Conservation (phyloP, 108 stramenopile genomes). For the Fragilaria crotonensis region DNA sequence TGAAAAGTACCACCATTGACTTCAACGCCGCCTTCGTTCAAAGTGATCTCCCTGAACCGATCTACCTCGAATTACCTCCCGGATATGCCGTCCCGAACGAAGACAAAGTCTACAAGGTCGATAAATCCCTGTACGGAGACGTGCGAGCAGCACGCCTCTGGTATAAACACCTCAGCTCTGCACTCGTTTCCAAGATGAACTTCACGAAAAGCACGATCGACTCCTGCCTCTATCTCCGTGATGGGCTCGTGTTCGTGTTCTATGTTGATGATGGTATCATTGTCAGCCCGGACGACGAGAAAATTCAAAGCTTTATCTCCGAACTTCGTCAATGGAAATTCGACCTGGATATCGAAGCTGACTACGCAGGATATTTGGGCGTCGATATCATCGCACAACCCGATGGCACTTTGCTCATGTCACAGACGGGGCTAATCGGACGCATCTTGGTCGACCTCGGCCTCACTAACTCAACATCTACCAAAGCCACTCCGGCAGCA, state of each 20-base stretch:
- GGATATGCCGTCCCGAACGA: conserved; percentile 2
- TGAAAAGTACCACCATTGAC: conserved; percentile 6
- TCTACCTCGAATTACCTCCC: conserved; percentile 16
- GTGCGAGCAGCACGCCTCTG: conserved; percentile 25
- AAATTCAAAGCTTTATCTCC: conserved; percentile 4
- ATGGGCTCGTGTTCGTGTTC: conserved; percentile 15
- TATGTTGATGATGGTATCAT: conserved; percentile 40
- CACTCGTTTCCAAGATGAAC: conserved; percentile 8
- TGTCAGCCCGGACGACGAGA: neutral
- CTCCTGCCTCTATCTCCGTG: conserved; percentile 35
- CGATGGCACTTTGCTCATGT: conserved; percentile 8
- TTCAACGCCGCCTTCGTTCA: conserved; percentile 24
- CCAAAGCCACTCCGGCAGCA: neutral
- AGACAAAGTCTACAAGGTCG: conserved; percentile 18
- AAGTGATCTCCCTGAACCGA: conserved; percentile 1
- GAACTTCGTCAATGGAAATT: conserved; percentile 3
- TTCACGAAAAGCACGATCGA: conserved; percentile 17
- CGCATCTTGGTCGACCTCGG: conserved; percentile 40
- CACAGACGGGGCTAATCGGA: conserved; percentile 39
- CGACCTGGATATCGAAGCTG: conserved; percentile 19
- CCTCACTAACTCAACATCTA: neutral
- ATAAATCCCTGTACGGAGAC: conserved; percentile 27
- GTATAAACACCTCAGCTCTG: conserved; percentile 14
- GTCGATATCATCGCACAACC: conserved; percentile 6
- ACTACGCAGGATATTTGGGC: conserved; percentile 19